A percentile compares a stretch with the other conserved stretches of the same genome.
These are phyloP conservation scores for Rubia tinctorum DNA, from an alignment of 305 asterid species.

Conservation along the genomic window DNA sequence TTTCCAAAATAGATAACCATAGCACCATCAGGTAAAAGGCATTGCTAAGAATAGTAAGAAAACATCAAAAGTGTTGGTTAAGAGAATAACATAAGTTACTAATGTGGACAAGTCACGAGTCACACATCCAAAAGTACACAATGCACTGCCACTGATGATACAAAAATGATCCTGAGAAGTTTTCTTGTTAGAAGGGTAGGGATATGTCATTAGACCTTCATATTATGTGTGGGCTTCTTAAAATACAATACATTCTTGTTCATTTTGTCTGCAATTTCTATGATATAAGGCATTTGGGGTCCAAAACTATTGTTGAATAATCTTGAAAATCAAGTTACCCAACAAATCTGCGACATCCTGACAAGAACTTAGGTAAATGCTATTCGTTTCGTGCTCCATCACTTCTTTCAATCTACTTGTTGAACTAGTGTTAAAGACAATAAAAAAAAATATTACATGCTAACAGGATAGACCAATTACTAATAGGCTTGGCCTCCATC, in stretches of 20 bases:
- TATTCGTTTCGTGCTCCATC: background rate
- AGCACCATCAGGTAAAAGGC: background rate
- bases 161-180: background rate
- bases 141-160: background rate
- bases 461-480: background rate
- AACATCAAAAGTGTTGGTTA: background rate
- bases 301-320: background rate
- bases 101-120: background rate
- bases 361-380: background rate
- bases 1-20: background rate
- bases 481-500: conserved; percentile 3
- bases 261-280: background rate
- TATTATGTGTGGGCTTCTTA: background rate
- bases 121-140: background rate
- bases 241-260: background rate
- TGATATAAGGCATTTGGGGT: background rate
- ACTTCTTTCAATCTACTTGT: background rate
- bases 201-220: background rate
- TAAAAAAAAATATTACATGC: background rate
- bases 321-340: background rate
- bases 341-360: background rate
- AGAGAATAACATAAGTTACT: background rate
- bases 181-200: background rate
- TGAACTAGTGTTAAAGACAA: background rate
- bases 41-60: background rate